Evolutionary conservation across 495 filamentous ascomycete genomes (phyloP).

Genomic region (Xylaria palmicola): DNA sequence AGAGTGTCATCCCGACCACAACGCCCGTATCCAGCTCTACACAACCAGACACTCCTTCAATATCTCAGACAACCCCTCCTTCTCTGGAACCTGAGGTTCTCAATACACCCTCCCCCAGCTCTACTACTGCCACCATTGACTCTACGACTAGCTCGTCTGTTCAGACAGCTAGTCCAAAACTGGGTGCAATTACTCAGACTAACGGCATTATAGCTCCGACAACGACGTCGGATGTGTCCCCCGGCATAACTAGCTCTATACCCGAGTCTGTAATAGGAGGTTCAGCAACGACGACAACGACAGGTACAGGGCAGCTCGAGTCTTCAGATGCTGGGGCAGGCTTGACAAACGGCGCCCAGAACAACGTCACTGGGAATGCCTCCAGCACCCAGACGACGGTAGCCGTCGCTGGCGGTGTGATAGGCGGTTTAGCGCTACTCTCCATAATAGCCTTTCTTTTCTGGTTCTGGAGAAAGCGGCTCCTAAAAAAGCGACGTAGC

Average conservation of each 20-base stretch:
- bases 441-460: constrained; percentile 46
- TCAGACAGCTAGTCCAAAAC: background rate
- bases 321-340: constrained; percentile 15
- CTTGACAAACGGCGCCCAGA: constrained; percentile 12
- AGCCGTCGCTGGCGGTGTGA: constrained; percentile 48
- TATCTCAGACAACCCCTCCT: background rate
- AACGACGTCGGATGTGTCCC: background rate
- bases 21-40: background rate
- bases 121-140: background rate
- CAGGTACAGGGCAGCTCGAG: constrained; percentile 6
- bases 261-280: background rate
- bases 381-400: constrained; percentile 37
- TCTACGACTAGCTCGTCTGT: background rate
- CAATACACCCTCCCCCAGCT: background rate
- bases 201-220: constrained; percentile 6
- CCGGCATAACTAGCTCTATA: background rate
- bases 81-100: background rate
- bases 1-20: background rate
- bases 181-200: background rate
- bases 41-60: background rate
- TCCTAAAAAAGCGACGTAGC: constrained; percentile 36
- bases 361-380: constrained; percentile 19
- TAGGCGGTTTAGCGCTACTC: constrained; percentile 48
- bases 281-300: constrained; percentile 12
- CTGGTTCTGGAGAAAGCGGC: constrained; percentile 48